Evolutionary conservation across 495 filamentous ascomycete genomes (phyloP).

Genomic region (Pyronema domesticum): DNA sequence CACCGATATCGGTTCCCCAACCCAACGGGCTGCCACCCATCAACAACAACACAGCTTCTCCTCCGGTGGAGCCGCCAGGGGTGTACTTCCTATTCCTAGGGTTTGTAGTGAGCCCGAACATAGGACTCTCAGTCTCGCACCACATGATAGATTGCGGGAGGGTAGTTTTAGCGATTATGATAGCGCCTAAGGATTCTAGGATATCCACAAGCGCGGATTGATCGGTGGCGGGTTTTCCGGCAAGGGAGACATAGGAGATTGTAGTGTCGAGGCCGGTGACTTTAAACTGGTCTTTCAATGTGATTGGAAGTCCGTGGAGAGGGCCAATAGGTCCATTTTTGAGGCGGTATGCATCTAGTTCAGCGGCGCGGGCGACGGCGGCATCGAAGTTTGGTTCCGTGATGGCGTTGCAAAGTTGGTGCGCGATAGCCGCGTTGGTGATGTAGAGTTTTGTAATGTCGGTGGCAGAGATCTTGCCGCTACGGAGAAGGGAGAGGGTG

Average conservation of each 20-base stretch:
- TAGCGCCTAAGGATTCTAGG: slow-evolving; percentile 30
- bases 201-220: slow-evolving; percentile 29
- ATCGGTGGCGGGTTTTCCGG: slow-evolving; percentile 27
- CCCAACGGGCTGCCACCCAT: slow-evolving; percentile 38
- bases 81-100: slow-evolving; percentile 32
- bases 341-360: slow-evolving; percentile 36
- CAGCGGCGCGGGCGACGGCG: slow-evolving; percentile 39
- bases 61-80: slow-evolving; percentile 45
- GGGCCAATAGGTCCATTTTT: slow-evolving; percentile 34
- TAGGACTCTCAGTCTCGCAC: slow-evolving; percentile 38
- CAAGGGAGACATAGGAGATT: slow-evolving; percentile 38
- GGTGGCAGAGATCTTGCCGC: no score
- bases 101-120: slow-evolving; percentile 37
- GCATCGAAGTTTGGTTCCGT: slow-evolving; percentile 46
- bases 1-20: slow-evolving; percentile 56
- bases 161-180: slow-evolving; percentile 27
- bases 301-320: slow-evolving; percentile 48
- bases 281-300: slow-evolving; percentile 56
- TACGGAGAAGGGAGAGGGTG: no score
- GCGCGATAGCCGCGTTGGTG: neutral
- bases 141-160: slow-evolving; percentile 29
- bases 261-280: slow-evolving; percentile 46
- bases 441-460: neutral
- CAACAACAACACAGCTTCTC: slow-evolving; percentile 42
- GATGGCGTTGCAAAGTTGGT: slow-evolving; percentile 31